These are phyloP conservation scores for Eleusine coracana DNA, from an alignment of 176 grass and related monocot species.

Conservation along the genomic window DNA sequence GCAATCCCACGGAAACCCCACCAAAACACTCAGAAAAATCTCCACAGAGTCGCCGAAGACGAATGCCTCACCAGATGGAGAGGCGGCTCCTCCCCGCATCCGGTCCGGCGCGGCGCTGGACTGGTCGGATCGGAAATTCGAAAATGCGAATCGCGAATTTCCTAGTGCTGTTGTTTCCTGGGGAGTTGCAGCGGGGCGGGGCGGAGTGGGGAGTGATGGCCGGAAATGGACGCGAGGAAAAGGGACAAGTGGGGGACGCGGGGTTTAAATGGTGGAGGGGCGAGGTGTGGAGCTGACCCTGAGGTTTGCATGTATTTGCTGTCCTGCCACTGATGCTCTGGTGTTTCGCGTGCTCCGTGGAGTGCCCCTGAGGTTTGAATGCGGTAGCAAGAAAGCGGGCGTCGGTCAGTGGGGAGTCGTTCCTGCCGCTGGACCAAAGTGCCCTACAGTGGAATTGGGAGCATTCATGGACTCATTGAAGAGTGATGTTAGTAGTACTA, in stretches of 20 bases:
- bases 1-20: constrained; percentile 30
- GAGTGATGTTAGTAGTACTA: no score
- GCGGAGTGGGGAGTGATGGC: constrained; percentile 34
- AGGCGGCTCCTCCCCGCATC: constrained; percentile 37
- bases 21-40: constrained; percentile 18
- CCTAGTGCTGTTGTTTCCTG: background rate
- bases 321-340: constrained; percentile 45
- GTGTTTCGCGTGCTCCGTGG: constrained; percentile 20
- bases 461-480: background rate
- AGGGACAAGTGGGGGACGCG: constrained; percentile 37
- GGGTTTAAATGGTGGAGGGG: constrained; percentile 44
- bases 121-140: constrained; percentile 31
- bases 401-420: constrained; percentile 42
- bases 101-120: constrained; percentile 32
- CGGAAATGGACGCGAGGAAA: constrained; percentile 43
- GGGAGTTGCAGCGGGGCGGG: constrained; percentile 24
- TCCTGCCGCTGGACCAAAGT: background rate
- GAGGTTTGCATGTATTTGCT: constrained; percentile 35
- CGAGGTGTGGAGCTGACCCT: constrained; percentile 22
- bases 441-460: background rate
- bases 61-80: constrained; percentile 58
- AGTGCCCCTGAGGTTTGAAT: constrained; percentile 43
- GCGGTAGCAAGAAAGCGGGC: background rate
- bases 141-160: constrained; percentile 23
- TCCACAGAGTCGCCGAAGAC: background rate